A percentile compares a stretch with the other conserved stretches of the same genome.
Conservation (phyloP, 2,329 filamentous ascomycete species). For the Coniochaeta hoffmannii region DNA sequence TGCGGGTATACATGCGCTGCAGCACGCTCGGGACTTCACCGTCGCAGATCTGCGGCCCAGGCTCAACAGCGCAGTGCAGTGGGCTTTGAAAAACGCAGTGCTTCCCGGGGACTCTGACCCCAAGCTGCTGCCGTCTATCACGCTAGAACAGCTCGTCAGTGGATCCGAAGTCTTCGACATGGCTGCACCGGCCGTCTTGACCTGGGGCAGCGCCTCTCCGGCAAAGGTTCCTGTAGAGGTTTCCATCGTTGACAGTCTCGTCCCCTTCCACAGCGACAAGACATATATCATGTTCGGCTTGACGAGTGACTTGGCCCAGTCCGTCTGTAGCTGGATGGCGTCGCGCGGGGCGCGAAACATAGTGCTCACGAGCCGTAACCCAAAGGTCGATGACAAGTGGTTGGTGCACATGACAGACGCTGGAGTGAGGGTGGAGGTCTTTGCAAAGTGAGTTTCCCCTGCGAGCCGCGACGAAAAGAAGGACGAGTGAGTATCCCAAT, state of each 20-base stretch:
- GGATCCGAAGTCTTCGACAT: background rate
- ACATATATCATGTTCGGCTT: conserved; percentile 25
- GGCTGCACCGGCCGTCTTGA: background rate
- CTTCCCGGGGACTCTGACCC: background rate
- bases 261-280: conserved; percentile 11
- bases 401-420: conserved; percentile 10
- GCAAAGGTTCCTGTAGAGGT: conserved; percentile 2
- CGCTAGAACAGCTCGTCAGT: background rate
- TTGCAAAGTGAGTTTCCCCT: conserved; percentile 6
- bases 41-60: background rate
- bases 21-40: conserved; percentile 1
- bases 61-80: conserved; percentile 1
- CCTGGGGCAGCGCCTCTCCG: background rate
- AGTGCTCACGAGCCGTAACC: conserved; percentile 23
- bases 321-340: conserved; percentile 23
- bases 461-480: background rate
- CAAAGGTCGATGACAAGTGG: conserved; percentile 16
- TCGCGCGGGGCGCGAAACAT: conserved; percentile 19
- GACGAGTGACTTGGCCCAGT: conserved; percentile 18
- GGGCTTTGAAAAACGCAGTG: background rate
- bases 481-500: background rate
- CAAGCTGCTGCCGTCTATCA: background rate
- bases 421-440: conserved; percentile 9
- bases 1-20: background rate
- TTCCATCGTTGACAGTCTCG: background rate